Evolutionary conservation across 148 eudicot species (phyloP), one percentile per base, ranked within the genome.

Genomic region (Amaranthus hypochondriacus): DNA sequence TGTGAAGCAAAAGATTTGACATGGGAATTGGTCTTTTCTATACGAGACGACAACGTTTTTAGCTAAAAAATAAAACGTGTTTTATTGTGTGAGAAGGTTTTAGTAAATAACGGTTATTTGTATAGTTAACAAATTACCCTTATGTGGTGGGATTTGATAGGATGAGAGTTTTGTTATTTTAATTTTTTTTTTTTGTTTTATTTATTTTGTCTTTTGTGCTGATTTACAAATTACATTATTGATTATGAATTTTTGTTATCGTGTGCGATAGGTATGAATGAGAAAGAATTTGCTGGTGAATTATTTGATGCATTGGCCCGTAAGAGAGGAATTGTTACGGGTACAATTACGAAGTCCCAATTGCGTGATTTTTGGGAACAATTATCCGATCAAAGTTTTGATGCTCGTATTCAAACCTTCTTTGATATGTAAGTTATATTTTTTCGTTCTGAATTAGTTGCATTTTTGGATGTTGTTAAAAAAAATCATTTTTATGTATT

Each of bases 361-460:
- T 75, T 86, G 44, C 73, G 73, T 55, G 89, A 79, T 52, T 86
- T 86, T 65, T 86, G 89, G 89, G 81, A 86, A 6, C 89, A 86
- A 28, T 71, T 86, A 9, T 74, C 87, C 44, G 89, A 86, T 71
- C 86, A 82, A 54, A 77, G 85, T 51, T 86, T 86, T 52, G 89
- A 86, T 79, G 89, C 89, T 70, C 81, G 89, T 8, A 79, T 86
- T 62, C 86, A 86, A 39, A 86, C 89, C 50, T 86, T 86, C 83
- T 86, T 86, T 71, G 89, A 86, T 76, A 86, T 86, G 89, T 86
- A 75, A 68, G 85, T 59, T 65, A 28, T 0, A 28, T 2, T 28
- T 28, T 28, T 28, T 28, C 39, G 39, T 28, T 28, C 39, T 28
- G 39, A 28, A 28, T 28, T 28, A 28, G 39, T 28, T 28, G 39